Base-by-base conservation (phyloP, 2,329 filamentous ascomycete genomes). In the Ascocoryne sarcoides region DNA sequence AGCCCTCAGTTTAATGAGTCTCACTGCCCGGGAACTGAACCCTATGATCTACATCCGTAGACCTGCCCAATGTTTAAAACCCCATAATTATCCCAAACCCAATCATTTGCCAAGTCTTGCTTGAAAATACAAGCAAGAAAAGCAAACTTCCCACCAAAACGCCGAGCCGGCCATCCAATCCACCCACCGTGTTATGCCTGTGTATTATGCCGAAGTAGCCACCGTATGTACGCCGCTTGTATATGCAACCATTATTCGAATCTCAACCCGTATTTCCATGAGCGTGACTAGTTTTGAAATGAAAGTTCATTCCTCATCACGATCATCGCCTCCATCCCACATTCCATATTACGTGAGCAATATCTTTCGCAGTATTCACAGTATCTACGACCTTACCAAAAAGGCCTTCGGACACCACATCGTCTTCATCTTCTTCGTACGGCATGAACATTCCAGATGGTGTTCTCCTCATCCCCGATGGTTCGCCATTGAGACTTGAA, bases 401-500 rank as follows among this genome's bases (percentile, higher is more conserved):
- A 4, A 60, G 50, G 9, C 75, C 54, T 84, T 90, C 55, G 67
- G 75, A 45, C 70, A 66, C 61, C 31, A 70, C 58, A 62, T 75
- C 70, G 38, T 73, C 67, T 49, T 87, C 84, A 45, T 78, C 78
- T 52, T 88, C 82, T 52, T 88, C 84, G 52, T 81, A 83, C 5
- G 87, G 85, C 83, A 93, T 89, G 54, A 94, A 83, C 85, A 94
- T 93, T 51, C 87, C 88, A 29, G 86, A 92, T 37, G 79, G 70
- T 15, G 86, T 93, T 51, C 88, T 74, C 47, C 82, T 78, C 69
- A 93, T 80, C 38, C 80, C 79, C 14, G 63, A 66, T 30, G 54
- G 56, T 44, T 75, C 70, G 15, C 65, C 66, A 12, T 36, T 61
- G n/a, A 75, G 60, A 38, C 48, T 54, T 21, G 54, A 60, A 60